A percentile compares a stretch with the other conserved stretches of the same genome.
These are phyloP conservation scores for Pseudogymnoascus pannorum DNA, from an alignment of 2,329 filamentous ascomycete species.

Conservation along the genomic window DNA sequence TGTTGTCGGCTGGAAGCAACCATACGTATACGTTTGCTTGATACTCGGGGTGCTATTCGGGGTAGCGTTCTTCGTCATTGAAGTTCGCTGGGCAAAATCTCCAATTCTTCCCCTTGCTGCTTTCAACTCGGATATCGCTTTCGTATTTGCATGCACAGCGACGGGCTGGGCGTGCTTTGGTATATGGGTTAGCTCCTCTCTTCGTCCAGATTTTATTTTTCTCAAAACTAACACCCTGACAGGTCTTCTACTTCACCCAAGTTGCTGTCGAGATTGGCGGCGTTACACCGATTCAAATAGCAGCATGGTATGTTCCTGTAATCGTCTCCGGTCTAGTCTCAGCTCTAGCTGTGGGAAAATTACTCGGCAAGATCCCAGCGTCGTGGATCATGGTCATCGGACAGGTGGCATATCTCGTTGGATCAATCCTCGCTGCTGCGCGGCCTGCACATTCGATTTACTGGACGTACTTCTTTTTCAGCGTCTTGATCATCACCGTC, in stretches of 20 bases:
- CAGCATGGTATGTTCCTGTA: constrained; percentile 14
- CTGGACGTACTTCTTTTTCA: constrained; percentile 56
- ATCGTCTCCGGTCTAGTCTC: constrained; percentile 12
- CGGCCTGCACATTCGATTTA: constrained; percentile 50
- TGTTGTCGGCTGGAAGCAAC: constrained; percentile 48
- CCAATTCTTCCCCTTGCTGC: constrained; percentile 50
- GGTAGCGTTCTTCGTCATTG: constrained; percentile 45
- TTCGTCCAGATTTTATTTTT: constrained; percentile 27
- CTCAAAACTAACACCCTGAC: not conserved
- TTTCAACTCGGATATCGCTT: constrained; percentile 47
- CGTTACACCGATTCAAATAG: constrained; percentile 13
- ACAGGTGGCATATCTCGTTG: constrained; percentile 30
- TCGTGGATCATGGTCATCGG: constrained; percentile 35
- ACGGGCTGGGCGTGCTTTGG: constrained; percentile 13
- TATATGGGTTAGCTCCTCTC: constrained; percentile 35
- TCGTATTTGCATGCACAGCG: constrained; percentile 29
- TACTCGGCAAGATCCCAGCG: constrained; percentile 26
- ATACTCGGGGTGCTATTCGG: constrained; percentile 48
- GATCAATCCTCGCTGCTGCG: constrained; percentile 34
- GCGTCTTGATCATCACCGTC: constrained; percentile 48
- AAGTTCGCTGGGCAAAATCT: constrained; percentile 35
- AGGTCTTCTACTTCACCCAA: constrained; percentile 12
- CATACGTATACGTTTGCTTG: constrained; percentile 49
- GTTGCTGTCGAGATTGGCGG: constrained; percentile 11
- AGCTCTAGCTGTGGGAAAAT: constrained; percentile 12